Conservation (phyloP, 352 stramenopile genomes). For the Plasmopara halstedii region DNA sequence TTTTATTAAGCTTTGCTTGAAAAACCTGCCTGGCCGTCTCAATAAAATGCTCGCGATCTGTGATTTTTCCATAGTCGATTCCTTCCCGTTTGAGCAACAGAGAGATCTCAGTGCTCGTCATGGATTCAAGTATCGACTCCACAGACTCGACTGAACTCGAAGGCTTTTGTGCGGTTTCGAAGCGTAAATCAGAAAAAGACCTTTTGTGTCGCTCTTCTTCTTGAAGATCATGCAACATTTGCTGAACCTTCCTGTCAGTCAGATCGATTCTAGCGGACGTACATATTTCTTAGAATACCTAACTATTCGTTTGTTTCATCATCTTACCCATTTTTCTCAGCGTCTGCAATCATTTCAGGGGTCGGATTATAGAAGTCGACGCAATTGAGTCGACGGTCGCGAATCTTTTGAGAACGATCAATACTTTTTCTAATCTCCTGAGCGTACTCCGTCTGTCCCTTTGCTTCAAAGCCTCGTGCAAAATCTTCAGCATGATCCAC, state of each 20-base stretch:
- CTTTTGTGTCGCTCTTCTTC: conserved; percentile 46
- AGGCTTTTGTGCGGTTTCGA: conserved; percentile 9
- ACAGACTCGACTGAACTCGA: conserved; percentile 34
- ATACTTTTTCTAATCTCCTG: conserved; percentile 61
- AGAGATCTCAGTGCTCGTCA: conserved; percentile 65
- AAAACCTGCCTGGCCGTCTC: conserved; percentile 67
- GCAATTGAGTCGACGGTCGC: conserved; percentile 37
- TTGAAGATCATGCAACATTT: conserved; percentile 78
- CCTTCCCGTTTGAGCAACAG: conserved; percentile 53
- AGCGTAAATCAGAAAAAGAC: conserved; percentile 3
- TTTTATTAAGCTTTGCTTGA: conserved; percentile 38
- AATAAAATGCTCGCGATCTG: conserved; percentile 62
- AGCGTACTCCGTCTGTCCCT: conserved; percentile 50
- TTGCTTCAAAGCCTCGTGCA: conserved; percentile 56
- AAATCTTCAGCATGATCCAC: conserved; percentile 59
- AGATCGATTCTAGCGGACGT: conserved; percentile 57
- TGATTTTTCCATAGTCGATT: conserved; percentile 72
- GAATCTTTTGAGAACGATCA: conserved; percentile 37
- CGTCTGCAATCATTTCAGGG: conserved; percentile 67
- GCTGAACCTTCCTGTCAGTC: conserved; percentile 58
- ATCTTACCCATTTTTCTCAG: conserved; percentile 59
- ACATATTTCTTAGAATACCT: background rate
- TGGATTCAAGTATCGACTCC: conserved; percentile 65
- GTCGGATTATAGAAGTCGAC: conserved; percentile 79
- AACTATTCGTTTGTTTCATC: background rate